Base-by-base conservation (phyloP, 768 basidiomycete genomes). In the Mycena capillaripes region DNA sequence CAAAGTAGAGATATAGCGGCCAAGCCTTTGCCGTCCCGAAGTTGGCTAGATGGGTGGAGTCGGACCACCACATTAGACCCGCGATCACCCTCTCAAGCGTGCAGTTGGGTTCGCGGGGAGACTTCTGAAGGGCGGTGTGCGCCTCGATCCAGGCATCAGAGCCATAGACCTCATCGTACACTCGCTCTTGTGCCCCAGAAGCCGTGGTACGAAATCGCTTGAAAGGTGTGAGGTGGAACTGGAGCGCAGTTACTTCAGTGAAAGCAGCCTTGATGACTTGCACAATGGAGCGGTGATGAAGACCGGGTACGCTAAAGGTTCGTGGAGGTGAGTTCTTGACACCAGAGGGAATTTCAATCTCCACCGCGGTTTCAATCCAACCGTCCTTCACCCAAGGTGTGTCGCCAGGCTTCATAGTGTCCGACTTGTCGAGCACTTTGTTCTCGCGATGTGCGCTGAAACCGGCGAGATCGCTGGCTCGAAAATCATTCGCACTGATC, bases 1-100 rank as follows among this genome's bases (percentile, higher is more conserved):
- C 85, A 36, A 86, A 80, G 64, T 77, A 80, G 9, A 84, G 32
- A 58, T 87, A 87, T 0, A 85, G 69, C 0, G 85, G 86, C 86
- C 85, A 88, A 7, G 71, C 72, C 42, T 76, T 77, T 0, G 81
- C 80, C 19, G 53, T 80, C 1, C 83, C 82, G 69, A 84, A 84
- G 32, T 80, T 66, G 0, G 82, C 74, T 0, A 82, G 68, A 56
- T 80, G 79, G 2, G 83, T 84, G 0, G 78, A 74, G 60, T 84
- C 83, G 0, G 82, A 82, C 66, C 77, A 81, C 16, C 82, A 71
- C 78, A 82, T 81, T 0, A 82, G 57, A 0, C 70, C 71, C 0
- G 70, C 74, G 62, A 83, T 64, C 17, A 76, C 75, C 2, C 60
- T 69, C 38, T 78, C 78, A 5, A 53, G 68, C 56, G 77, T 78